phyloP scores from a whole-genome alignment of 805 yeast genomes.

The Spathaspora hagerdaliae region DNA sequence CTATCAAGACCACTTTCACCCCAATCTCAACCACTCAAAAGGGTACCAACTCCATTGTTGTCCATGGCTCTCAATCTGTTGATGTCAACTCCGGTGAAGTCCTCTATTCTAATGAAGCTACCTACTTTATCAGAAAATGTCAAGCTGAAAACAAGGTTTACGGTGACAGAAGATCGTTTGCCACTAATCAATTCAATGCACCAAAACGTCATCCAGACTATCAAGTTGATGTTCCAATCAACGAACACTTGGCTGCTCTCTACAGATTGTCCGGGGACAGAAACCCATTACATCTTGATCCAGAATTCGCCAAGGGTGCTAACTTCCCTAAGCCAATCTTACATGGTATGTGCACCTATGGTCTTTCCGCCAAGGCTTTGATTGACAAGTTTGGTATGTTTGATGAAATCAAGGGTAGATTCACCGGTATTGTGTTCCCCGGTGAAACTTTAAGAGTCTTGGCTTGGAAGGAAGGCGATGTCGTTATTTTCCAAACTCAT shows the following conservation, averaged over 20 bases:
- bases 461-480: conserved; percentile 80
- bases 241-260: conserved; percentile 76
- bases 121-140: conserved; percentile 78
- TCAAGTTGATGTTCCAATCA: conserved; percentile 52
- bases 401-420: conserved; percentile 83
- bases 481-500: conserved; percentile 74
- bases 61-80: conserved; percentile 66
- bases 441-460: conserved; percentile 80
- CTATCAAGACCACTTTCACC: conserved; percentile 53
- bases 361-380: conserved; percentile 72
- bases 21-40: conserved; percentile 80
- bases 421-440: conserved; percentile 88
- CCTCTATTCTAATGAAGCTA: conserved; percentile 75
- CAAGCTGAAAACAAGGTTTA: conserved; percentile 49
- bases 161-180: conserved; percentile 52
- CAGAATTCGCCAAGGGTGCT: conserved; percentile 82
- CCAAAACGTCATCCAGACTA: conserved; percentile 68
- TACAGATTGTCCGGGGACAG: conserved; percentile 92
- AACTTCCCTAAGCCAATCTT: conserved; percentile 82
- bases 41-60: conserved; percentile 78
- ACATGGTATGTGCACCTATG: conserved; percentile 89
- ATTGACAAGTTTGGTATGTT: conserved; percentile 78
- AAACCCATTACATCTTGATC: conserved; percentile 95
- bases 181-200: conserved; percentile 58
- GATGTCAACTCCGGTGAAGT: conserved; percentile 67